Conservation (phyloP, 495 filamentous ascomycete genomes). For the Talaromyces adpressus region DNA sequence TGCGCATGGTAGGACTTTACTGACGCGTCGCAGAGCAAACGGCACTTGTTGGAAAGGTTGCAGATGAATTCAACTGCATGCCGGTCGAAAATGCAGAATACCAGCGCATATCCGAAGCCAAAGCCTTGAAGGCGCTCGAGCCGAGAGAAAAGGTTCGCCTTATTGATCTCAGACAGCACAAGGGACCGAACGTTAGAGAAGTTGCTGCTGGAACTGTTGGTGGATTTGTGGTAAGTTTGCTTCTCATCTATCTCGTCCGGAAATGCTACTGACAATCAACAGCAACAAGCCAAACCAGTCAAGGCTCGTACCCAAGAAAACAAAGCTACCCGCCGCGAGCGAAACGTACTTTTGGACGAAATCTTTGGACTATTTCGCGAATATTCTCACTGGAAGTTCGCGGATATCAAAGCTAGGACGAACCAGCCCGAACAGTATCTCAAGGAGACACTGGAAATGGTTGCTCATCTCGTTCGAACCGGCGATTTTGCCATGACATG, state of each 20-base stretch:
- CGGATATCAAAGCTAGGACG: conserved; percentile 61
- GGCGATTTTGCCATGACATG: conserved; percentile 80
- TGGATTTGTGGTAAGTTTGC: conserved; percentile 35
- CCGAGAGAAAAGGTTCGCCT: conserved; percentile 48
- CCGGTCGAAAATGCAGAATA: conserved; percentile 72
- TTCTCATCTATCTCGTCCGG: neutral
- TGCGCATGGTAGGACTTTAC: conserved; percentile 1
- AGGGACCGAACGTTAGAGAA: conserved; percentile 22
- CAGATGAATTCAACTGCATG: conserved; percentile 69
- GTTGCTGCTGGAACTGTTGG: conserved; percentile 28
- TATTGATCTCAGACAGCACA: conserved; percentile 28
- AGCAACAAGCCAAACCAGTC: conserved; percentile 30
- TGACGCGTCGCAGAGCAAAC: conserved; percentile 63
- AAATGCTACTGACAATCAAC: conserved; percentile 6
- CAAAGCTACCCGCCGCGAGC: conserved; percentile 80
- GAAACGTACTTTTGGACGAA: conserved; percentile 75
- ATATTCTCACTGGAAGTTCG: conserved; percentile 87
- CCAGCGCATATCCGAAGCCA: conserved; percentile 49
- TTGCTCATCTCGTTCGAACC: conserved; percentile 71
- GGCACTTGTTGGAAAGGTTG: conserved; percentile 61
- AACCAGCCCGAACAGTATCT: conserved; percentile 89
- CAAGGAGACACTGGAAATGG: conserved; percentile 71
- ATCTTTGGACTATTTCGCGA: conserved; percentile 75
- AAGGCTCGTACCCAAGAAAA: conserved; percentile 53
- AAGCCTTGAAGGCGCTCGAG: conserved; percentile 55